A percentile compares a stretch with the other conserved stretches of the same genome.
Evolutionary conservation across 768 basidiomycete species (phyloP).

Genomic region (Coprinopsis cinerea): DNA sequence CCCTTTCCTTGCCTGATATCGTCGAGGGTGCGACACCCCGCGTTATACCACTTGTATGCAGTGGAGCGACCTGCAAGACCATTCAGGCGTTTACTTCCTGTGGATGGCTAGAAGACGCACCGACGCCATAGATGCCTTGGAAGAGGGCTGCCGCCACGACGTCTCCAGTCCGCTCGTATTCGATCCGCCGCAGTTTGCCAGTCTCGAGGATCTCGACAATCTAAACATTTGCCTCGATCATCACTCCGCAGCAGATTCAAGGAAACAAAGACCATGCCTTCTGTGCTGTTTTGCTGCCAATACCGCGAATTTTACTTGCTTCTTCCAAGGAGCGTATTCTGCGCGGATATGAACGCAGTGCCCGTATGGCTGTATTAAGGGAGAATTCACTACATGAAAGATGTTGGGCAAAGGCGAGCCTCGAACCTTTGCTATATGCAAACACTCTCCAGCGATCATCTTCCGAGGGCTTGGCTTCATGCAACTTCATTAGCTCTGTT

Average conservation of each 20-base stretch:
- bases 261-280: constrained; percentile 40
- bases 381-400: not conserved
- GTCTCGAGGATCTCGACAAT: constrained; percentile 80
- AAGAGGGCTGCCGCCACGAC: constrained; percentile 53
- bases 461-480: constrained; percentile 51
- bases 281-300: constrained; percentile 70
- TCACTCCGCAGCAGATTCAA: not conserved
- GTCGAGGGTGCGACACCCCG: constrained; percentile 72
- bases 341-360: constrained; percentile 47
- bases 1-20: constrained; percentile 59
- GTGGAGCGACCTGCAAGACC: constrained; percentile 47
- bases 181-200: constrained; percentile 62
- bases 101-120: constrained; percentile 32
- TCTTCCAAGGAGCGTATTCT: constrained; percentile 55
- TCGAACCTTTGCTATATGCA: constrained; percentile 58
- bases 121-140: constrained; percentile 83
- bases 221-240: constrained; percentile 27
- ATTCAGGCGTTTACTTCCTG: not conserved
- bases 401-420: not conserved
- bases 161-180: constrained; percentile 62
- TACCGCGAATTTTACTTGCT: constrained; percentile 52
- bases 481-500: constrained; percentile 57
- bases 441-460: constrained; percentile 67
- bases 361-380: constrained; percentile 52
- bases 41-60: constrained; percentile 68